Evolutionary conservation across 2,329 filamentous ascomycete genomes (phyloP), one percentile per base, ranked within the genome.

Genomic region (Sporothrix humicola): DNA sequence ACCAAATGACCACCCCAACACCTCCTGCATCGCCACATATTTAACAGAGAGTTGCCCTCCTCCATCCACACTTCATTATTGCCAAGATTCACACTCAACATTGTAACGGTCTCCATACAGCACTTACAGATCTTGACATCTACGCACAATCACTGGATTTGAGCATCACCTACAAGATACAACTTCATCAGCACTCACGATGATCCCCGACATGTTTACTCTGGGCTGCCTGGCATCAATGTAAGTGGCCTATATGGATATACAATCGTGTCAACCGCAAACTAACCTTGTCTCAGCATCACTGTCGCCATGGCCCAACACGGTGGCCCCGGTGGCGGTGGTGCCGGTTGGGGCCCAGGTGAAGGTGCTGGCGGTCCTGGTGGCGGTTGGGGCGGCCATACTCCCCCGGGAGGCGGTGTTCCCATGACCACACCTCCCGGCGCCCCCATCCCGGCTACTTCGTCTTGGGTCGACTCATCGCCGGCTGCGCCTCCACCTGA

Each of bases 231-330:
- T 69, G 7, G 65, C 65, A 9, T 69, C 65, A 7, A 69, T 69
- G 65, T 54, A 69, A 1, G 65, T 52, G 10, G 20, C 12, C 48
- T 52, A 1, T 8, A 3, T 37, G 31, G 4, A 63, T 4, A 4
- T 26, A 10, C n/a, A 6, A 15, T 37, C 31, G 5, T 26, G 8
- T 46, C 2, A 3, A 2, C 15, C 44, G 13, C 42, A 2, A 15
- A 48, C 61, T 66, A 48, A 48, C 44, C 13, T 2, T 8, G 4
- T 15, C n/a, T 7, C 26, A 61, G 63, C n/a, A 13, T 63, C 4
- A 46, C 72, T 13, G 52, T 63, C 4, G 56, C 65, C 72, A 52
- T 63, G 58, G 56, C 66, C 2, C 56, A 73, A 68, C 66, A 56
- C n/a, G 56, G 56, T 20, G 68, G 31, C 2, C 68, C 58, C 10